Conservation (phyloP, 2,329 filamentous ascomycete species). For the Aspergillus pseudoglaucus region DNA sequence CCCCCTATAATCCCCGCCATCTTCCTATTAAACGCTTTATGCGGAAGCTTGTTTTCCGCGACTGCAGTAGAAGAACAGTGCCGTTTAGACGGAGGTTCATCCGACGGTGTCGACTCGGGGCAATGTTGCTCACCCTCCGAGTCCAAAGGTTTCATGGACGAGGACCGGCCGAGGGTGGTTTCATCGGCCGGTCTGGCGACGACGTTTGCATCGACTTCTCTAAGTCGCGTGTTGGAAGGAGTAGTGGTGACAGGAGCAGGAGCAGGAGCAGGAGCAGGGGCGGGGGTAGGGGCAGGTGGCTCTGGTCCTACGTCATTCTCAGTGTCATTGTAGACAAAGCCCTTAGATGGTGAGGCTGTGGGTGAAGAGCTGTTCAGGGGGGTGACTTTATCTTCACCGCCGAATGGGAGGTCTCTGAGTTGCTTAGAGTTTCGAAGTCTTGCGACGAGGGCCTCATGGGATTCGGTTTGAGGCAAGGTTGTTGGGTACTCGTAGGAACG, state of each 20-base stretch:
- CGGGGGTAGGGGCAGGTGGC: slow-evolving; percentile 16
- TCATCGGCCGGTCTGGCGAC: slow-evolving; percentile 26
- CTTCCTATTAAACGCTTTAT: slow-evolving; percentile 34
- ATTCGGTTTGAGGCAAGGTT: slow-evolving; percentile 67
- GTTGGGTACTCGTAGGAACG: slow-evolving; percentile 73
- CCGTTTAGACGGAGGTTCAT: slow-evolving; percentile 19
- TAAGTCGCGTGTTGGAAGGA: slow-evolving; percentile 39
- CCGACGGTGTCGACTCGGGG: too few relatives aligned
- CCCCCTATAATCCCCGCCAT: slow-evolving; percentile 38
- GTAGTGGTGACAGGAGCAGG: slow-evolving; percentile 12
- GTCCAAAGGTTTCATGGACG: neutral
- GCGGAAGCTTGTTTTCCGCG: slow-evolving; percentile 36
- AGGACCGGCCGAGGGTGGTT: slow-evolving; percentile 7
- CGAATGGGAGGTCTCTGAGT: slow-evolving; percentile 25
- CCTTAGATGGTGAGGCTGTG: slow-evolving; percentile 42
- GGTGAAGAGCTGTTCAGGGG: slow-evolving; percentile 18
- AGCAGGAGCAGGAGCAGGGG: slow-evolving; percentile 11
- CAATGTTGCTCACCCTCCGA: too few relatives aligned
- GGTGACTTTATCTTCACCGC: slow-evolving; percentile 20
- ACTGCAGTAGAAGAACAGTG: slow-evolving; percentile 21
- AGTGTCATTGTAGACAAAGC: slow-evolving; percentile 48
- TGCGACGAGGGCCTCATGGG: slow-evolving; percentile 52
- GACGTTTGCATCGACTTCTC: slow-evolving; percentile 48
- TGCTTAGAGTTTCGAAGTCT: slow-evolving; percentile 40
- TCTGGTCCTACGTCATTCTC: slow-evolving; percentile 32